Evolutionary conservation across 495 filamentous ascomycete genomes (phyloP), one percentile per base, ranked within the genome.

Genomic region (Annulohypoxylon moriforme): DNA sequence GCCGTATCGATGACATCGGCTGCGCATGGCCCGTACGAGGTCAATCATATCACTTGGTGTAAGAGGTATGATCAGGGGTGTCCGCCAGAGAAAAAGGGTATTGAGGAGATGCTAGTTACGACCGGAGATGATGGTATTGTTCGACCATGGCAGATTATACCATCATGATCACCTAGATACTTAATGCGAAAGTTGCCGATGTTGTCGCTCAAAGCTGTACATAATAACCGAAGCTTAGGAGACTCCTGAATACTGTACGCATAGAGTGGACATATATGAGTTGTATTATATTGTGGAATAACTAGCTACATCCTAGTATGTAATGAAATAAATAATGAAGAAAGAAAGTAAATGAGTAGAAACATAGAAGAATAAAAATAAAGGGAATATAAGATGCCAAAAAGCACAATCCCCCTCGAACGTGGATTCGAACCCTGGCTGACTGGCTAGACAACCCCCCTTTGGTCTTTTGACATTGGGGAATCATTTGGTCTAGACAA

Each of bases 41-140:
- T 98, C 70, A 99, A 99, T 68, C 92, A 97, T 77, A 88, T 94
- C 31, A 87, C 87, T 7, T 98, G 96, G 95, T 89, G 89, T 55
- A 85, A 82, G 73, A 75, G 89, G 40, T 90, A 82, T 71, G 89
- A 90, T 67, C 63, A 78, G 3, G 85, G 78, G 6, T 75, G 72
- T 25, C 29, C 72, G 8, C 81, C 86, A 3, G 82, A 83, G 44
- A 78, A 76, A 52, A 81, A 72, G 59, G 78, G 80, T 6, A 83
- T 84, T 6, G 90, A 94, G 69, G 93, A 96, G 79, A 87, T 94
- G 70, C 79, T 96, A 55, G 83, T 95, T 11, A 91, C 90, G 8
- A 93, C 92, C 1, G 93, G 92, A 4, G 93, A 96, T 74, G 93
- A 96, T 79, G 93, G 93, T 0, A 84, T 85, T 47, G 88, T 95